Percentiles rank a stretch among this genome's conserved stretches.
phyloP scores from a whole-genome alignment of 2,329 filamentous ascomycete genomes.

The Clarireedia monteithiana region DNA sequence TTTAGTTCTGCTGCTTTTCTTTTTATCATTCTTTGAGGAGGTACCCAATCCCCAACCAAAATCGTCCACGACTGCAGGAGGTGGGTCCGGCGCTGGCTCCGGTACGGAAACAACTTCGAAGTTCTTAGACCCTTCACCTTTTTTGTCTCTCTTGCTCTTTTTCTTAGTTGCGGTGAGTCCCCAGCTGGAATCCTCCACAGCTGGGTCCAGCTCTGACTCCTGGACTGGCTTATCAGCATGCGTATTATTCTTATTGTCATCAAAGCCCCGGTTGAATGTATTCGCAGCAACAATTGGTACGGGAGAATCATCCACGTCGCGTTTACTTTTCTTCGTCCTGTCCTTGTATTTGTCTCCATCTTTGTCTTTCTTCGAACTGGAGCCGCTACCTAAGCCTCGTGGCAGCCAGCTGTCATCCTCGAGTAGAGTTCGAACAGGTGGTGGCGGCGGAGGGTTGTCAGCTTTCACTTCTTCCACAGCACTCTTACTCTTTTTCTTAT shows the following conservation, averaged over 20 bases:
- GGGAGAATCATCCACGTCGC: slow-evolving; percentile 24
- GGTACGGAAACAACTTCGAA: slow-evolving; percentile 17
- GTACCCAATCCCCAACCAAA: slow-evolving; percentile 10
- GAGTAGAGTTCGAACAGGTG: slow-evolving; percentile 21
- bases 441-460: slow-evolving; percentile 20
- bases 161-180: slow-evolving; percentile 15
- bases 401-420: slow-evolving; percentile 34
- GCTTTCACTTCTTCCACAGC: slow-evolving; percentile 23
- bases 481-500: slow-evolving; percentile 35
- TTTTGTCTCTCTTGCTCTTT: slow-evolving; percentile 35
- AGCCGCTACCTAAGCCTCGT: slow-evolving; percentile 18
- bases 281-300: slow-evolving; percentile 25
- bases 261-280: not conserved
- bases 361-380: slow-evolving; percentile 32
- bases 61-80: slow-evolving; percentile 25
- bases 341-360: slow-evolving; percentile 25
- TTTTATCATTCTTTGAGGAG: slow-evolving; percentile 34
- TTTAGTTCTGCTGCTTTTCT: slow-evolving; percentile 32
- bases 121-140: slow-evolving; percentile 32
- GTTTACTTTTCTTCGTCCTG: slow-evolving; percentile 38
- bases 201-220: slow-evolving; percentile 25
- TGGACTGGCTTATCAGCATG: not conserved
- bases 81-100: slow-evolving; percentile 14
- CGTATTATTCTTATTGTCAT: not conserved
- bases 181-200: slow-evolving; percentile 25